Evolutionary conservation across 1,139 yeast species (phyloP).

Genomic region (Pichia sp.): DNA sequence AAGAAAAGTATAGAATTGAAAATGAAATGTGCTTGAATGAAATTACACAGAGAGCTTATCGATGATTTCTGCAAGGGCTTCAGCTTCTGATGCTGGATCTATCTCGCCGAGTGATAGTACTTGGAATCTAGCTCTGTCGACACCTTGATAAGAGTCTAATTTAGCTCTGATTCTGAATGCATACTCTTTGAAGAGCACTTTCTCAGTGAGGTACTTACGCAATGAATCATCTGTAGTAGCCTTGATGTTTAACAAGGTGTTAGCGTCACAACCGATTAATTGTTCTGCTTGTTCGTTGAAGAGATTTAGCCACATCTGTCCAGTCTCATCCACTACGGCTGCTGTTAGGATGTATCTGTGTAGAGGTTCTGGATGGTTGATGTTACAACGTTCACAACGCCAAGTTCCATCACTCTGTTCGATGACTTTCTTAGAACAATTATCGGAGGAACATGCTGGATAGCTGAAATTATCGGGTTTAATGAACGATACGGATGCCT

Average conservation of each 20-base stretch:
- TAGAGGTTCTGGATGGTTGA: slow-evolving; percentile 57
- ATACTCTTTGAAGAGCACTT: slow-evolving; percentile 60
- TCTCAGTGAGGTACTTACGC: slow-evolving; percentile 38
- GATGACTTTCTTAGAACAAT: slow-evolving; percentile 78
- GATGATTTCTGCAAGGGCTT: slow-evolving; percentile 46
- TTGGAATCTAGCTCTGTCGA: slow-evolving; percentile 68
- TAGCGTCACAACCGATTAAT: slow-evolving; percentile 65
- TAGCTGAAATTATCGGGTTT: slow-evolving; percentile 74
- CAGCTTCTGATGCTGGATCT: slow-evolving; percentile 58
- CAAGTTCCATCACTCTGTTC: slow-evolving; percentile 69
- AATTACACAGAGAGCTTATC: slow-evolving; percentile 27
- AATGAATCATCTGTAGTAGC: slow-evolving; percentile 41
- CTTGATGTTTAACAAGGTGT: slow-evolving; percentile 50
- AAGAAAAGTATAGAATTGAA: not conserved
- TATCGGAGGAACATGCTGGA: slow-evolving; percentile 77
- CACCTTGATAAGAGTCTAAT: slow-evolving; percentile 79
- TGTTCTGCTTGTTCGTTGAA: slow-evolving; percentile 79
- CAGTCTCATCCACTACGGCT: slow-evolving; percentile 70
- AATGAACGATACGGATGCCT: slow-evolving; percentile 66
- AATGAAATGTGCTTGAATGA: not conserved
- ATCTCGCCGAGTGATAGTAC: slow-evolving; percentile 49
- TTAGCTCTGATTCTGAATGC: slow-evolving; percentile 74
- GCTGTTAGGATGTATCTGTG: slow-evolving; percentile 73
- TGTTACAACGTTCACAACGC: slow-evolving; percentile 92
- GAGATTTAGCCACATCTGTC: slow-evolving; percentile 79